A percentile compares a stretch with the other conserved stretches of the same genome.
phyloP scores from a whole-genome alignment of 257 asterid species.

The Salvia miltiorrhiza region DNA sequence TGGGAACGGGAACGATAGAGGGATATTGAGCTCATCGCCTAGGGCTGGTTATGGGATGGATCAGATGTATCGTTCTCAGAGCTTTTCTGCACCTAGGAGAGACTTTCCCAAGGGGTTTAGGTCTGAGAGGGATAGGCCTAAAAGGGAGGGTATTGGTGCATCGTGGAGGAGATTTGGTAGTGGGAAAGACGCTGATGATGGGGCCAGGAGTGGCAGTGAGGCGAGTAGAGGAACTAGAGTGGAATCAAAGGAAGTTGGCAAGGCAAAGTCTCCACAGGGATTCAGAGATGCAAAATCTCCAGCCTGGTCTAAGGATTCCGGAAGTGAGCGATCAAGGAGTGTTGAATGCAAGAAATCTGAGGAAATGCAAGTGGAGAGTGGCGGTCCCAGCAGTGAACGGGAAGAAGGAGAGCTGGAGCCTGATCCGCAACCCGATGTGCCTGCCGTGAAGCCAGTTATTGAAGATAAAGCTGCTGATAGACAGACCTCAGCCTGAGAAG shows the following conservation, averaged over 20 bases:
- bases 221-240: conserved; percentile 45
- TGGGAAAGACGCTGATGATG: conserved; percentile 81
- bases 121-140: conserved; percentile 92
- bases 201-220: conserved; percentile 54
- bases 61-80: conserved; percentile 73
- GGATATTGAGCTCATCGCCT: conserved; percentile 66
- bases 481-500: conserved; percentile 32
- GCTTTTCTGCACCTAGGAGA: conserved; percentile 83
- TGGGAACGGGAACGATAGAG: conserved; percentile 51
- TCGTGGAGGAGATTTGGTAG: conserved; percentile 82
- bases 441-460: conserved; percentile 33
- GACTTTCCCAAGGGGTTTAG: conserved; percentile 94
- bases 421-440: conserved; percentile 55
- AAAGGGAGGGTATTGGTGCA: conserved; percentile 73
- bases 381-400: conserved; percentile 68
- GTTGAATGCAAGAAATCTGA: conserved; percentile 67
- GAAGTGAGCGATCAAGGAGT: conserved; percentile 87
- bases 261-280: conserved; percentile 60
- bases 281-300: conserved; percentile 70
- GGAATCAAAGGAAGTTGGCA: conserved; percentile 58
- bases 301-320: conserved; percentile 93
- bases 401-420: conserved; percentile 99
- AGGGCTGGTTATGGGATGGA: conserved; percentile 64
- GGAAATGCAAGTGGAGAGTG: conserved; percentile 58
- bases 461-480: conserved; percentile 43